Evolutionary conservation across 805 yeast species (phyloP).

Genomic region (Yamadazyma paraphyllophila): DNA sequence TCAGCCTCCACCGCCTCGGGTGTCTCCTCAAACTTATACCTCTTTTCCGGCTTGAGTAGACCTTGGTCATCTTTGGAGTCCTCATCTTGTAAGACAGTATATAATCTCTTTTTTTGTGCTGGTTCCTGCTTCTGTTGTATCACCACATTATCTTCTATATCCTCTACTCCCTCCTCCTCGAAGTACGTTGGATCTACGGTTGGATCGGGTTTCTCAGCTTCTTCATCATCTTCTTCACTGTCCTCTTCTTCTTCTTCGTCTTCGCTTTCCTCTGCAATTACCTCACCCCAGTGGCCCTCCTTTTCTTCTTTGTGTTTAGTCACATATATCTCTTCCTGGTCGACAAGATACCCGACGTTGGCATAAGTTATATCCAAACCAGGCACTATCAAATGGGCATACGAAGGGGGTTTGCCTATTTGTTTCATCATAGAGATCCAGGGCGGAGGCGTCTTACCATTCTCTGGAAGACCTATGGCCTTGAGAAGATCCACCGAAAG

Average conservation of each 20-base stretch:
- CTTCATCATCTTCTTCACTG: conserved; percentile 32
- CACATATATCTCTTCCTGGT: conserved; percentile 13
- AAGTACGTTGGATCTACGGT: conserved; percentile 6
- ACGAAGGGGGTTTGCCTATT: conserved; percentile 82
- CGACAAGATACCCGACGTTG: conserved; percentile 31
- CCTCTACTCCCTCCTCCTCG: conserved; percentile 5
- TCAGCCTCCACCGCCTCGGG: neutral
- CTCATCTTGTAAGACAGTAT: conserved; percentile 22
- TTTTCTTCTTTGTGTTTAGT: conserved; percentile 12
- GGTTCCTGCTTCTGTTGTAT: neutral
- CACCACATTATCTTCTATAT: conserved; percentile 6
- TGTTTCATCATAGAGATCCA: conserved; percentile 73
- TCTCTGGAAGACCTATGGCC: conserved; percentile 66
- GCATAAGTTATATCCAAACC: conserved; percentile 38
- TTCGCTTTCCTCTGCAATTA: conserved; percentile 42
- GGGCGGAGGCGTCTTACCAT: conserved; percentile 56
- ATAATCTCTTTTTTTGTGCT: conserved; percentile 6
- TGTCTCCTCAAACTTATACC: conserved; percentile 5
- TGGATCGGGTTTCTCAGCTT: conserved; percentile 50
- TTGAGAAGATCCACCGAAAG: conserved; percentile 58
- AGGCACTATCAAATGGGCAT: conserved; percentile 60
- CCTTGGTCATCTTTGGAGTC: conserved; percentile 4
- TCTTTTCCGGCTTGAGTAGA: conserved; percentile 2
- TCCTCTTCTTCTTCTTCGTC: conserved; percentile 60
- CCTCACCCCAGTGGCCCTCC: conserved; percentile 31